phyloP scores from a whole-genome alignment of 805 yeast genomes.

The Teunomyces panamensis region DNA sequence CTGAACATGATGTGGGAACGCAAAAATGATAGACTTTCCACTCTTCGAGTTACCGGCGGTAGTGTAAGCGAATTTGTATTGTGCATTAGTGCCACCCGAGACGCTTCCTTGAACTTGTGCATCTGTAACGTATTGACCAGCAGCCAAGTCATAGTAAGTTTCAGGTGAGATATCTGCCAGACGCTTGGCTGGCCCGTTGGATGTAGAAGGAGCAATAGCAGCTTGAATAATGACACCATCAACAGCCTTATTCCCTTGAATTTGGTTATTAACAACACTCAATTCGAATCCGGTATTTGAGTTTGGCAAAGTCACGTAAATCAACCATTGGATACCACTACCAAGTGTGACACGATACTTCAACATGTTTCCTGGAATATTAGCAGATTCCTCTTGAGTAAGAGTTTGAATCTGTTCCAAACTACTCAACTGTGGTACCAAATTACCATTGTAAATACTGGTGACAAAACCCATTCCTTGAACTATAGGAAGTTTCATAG shows the following conservation, averaged over 20 bases:
- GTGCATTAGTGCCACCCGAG: constrained; percentile 43
- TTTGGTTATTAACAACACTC: constrained; percentile 28
- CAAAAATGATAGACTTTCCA: constrained; percentile 47
- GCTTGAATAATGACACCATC: constrained; percentile 52
- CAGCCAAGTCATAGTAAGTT: constrained; percentile 56
- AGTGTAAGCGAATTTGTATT: constrained; percentile 47
- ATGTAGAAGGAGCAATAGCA: constrained; percentile 43
- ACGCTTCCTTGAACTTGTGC: constrained; percentile 48
- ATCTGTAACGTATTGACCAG: constrained; percentile 62
- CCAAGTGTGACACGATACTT: constrained; percentile 40
- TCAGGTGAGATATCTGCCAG: constrained; percentile 17
- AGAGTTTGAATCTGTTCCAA: constrained; percentile 15
- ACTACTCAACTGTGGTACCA: constrained; percentile 50
- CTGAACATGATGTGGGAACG: constrained; percentile 52
- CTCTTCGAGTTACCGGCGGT: constrained; percentile 49
- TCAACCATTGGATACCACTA: constrained; percentile 47
- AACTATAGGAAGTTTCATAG: constrained; percentile 49
- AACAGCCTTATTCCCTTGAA: constrained; percentile 34
- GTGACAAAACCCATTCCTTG: constrained; percentile 62
- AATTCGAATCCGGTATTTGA: constrained; percentile 34
- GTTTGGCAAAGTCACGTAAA: constrained; percentile 47
- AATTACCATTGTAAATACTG: constrained; percentile 49
- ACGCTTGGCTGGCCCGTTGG: constrained; percentile 12
- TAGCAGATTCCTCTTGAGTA: constrained; percentile 4
- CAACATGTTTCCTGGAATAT: constrained; percentile 10